Percentiles rank a stretch among this genome's conserved stretches.
Evolutionary conservation across 805 yeast genomes (phyloP).

Genomic region (Wickerhamiella azyma): DNA sequence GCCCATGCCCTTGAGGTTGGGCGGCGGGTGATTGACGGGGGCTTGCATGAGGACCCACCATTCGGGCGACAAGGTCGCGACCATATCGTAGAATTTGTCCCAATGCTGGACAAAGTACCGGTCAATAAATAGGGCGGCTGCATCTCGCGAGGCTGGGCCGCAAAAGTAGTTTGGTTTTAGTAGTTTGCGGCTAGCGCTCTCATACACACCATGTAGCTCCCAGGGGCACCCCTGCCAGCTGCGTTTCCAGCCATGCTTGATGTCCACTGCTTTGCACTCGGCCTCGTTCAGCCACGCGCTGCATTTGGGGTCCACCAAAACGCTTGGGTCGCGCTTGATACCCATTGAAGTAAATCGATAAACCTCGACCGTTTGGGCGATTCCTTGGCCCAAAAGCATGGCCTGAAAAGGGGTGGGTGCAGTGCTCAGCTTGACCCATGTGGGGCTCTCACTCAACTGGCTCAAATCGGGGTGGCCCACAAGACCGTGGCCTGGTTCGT

Average conservation of each 20-base stretch:
- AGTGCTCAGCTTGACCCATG: constrained; percentile 56
- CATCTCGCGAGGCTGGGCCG: constrained; percentile 28
- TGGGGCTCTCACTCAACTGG: constrained; percentile 12
- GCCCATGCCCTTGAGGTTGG: constrained; percentile 36
- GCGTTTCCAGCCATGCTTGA: constrained; percentile 59
- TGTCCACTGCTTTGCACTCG: constrained; percentile 36
- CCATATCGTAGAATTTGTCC: constrained; percentile 33
- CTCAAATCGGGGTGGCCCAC: constrained; percentile 47
- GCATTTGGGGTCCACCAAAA: constrained; percentile 52
- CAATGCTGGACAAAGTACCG: constrained; percentile 52
- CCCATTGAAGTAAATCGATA: constrained; percentile 67
- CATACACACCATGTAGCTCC: constrained; percentile 75
- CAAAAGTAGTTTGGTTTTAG: constrained; percentile 38
- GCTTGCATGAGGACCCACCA: constrained; percentile 59
- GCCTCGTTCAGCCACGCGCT: constrained; percentile 44
- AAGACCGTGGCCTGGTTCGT: constrained; percentile 72
- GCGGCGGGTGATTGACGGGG: constrained; percentile 70
- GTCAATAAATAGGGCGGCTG: constrained; percentile 34
- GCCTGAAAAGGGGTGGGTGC: constrained; percentile 73
- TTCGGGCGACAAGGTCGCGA: constrained; percentile 33
- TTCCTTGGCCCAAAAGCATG: constrained; percentile 67
- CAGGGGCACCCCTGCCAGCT: constrained; percentile 79
- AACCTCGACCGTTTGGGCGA: constrained; percentile 49
- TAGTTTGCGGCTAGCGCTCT: constrained; percentile 27
- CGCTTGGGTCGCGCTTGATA: constrained; percentile 49